Conservation (phyloP, 176 grass and related monocot species). For the Puya raimondii region DNA sequence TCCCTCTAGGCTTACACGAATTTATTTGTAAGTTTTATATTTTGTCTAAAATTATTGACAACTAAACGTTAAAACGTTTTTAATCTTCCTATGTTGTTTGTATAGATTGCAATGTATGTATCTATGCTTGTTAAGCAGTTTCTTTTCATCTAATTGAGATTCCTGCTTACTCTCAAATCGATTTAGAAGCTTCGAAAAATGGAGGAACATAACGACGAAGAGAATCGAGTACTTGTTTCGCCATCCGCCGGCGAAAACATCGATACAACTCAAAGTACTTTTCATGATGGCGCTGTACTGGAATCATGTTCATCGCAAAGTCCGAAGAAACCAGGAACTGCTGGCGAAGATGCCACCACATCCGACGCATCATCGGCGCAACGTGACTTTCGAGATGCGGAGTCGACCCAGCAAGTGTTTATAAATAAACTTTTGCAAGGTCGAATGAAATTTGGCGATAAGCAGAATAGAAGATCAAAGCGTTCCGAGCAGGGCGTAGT, state of each 20-base stretch:
- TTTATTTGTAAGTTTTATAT: too few species aligned
- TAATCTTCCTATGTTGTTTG: too few species aligned
- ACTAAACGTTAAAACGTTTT: too few species aligned
- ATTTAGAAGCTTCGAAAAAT: neutral
- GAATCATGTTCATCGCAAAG: neutral
- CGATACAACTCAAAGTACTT: neutral
- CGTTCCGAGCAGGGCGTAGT: slow-evolving; percentile 35
- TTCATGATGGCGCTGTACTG: neutral
- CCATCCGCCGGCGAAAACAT: neutral
- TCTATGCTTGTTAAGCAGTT: too few species aligned
- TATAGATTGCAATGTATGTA: too few species aligned
- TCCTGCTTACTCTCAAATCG: too few species aligned
- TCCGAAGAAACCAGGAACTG: neutral
- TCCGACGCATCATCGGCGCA: neutral
- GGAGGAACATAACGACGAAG: neutral
- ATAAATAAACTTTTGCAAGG: slow-evolving; percentile 16
- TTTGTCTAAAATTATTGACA: too few species aligned
- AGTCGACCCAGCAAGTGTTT: neutral
- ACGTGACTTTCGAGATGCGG: too few species aligned
- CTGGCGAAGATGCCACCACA: neutral
- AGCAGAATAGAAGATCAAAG: slow-evolving; percentile 20
- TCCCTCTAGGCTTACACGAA: too few species aligned
- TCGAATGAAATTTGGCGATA: slow-evolving; percentile 27
- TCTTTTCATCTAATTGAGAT: too few species aligned
- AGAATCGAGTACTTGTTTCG: neutral